Conservation (phyloP, 805 yeast genomes). For the Hanseniaspora jakobsenii region DNA sequence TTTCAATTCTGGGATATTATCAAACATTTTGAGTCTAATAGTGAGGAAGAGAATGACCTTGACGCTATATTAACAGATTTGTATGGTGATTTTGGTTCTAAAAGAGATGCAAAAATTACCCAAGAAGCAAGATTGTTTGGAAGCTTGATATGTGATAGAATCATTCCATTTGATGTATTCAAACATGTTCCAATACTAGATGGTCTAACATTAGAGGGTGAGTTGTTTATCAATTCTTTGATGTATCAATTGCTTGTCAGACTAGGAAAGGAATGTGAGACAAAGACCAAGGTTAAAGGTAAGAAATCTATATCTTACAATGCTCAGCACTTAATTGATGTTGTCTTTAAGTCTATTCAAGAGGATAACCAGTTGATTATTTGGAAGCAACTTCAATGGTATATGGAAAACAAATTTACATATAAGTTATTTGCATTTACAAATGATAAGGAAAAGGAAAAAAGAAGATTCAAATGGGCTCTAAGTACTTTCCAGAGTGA, state of each 20-base stretch:
- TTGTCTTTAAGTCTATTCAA: constrained; percentile 20
- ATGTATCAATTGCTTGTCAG: constrained; percentile 55
- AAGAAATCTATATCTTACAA: constrained; percentile 21
- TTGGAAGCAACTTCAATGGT: constrained; percentile 28
- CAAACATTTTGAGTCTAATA: constrained; percentile 52
- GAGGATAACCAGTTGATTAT: constrained; percentile 23
- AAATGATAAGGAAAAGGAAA: constrained; percentile 20
- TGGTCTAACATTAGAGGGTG: constrained; percentile 46
- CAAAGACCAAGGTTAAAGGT: constrained; percentile 33
- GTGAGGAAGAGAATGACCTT: constrained; percentile 26
- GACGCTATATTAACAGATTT: constrained; percentile 26
- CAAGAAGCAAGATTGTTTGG: constrained; percentile 79
- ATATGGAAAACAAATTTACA: constrained; percentile 23
- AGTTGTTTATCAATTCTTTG: constrained; percentile 60
- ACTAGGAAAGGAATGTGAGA: constrained; percentile 51
- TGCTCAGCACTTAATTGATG: constrained; percentile 24
- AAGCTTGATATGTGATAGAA: constrained; percentile 55
- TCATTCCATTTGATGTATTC: constrained; percentile 60
- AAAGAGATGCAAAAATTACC: constrained; percentile 45
- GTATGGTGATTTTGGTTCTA: constrained; percentile 39
- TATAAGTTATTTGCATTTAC: constrained; percentile 18
- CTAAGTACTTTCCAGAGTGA: constrained; percentile 9
- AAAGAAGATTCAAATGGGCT: constrained; percentile 28
- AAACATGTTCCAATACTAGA: constrained; percentile 64
- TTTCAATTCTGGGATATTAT: constrained; percentile 80